Base-by-base conservation (phyloP, 257 asterid species). In the Cordia subcordata region DNA sequence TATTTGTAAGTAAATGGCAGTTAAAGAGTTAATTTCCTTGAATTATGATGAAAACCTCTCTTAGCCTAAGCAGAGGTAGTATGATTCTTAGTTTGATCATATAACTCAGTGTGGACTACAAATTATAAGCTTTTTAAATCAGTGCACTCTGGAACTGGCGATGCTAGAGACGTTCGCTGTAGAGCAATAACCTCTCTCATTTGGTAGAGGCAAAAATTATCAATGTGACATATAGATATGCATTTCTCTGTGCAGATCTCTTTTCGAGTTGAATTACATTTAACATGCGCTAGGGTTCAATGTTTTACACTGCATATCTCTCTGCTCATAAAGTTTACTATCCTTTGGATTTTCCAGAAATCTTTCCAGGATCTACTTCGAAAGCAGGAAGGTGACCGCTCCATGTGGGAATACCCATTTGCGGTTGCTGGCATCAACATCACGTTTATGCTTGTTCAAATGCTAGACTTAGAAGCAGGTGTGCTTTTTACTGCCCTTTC, bases 381-480 rank as follows among this genome's bases (percentile, higher is more conserved):
- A 67, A 93, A 93, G 85, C 85, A 80, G 77, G 97, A 93, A 75
- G 99, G 99, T 69, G 87, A 93, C 49, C 73, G 99, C 42, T 95
- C 96, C 55, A 35, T 83, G 74, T 93, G 99, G 99, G 99, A 93
- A 69, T 93, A 93, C 72, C 99, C 99, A 46, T 93, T 93, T 74
- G 99, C 99, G 72, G 97, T 93, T 59, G 99, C 97, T 65, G 99
- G 97, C 55, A 97, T 93, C 68, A 93, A 89, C 77, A 89, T 93
- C 81, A 86, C 97, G 38, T 93, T 88, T 78, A 93, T 93, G 99
- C 89, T 93, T 57, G 88, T 89, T 73, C 99, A 93, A 85, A 93
- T 93, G 95, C 97, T 93, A 69, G 99, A 93, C 75, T 85, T 88
- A 65, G 99, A 86, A 85, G 95, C 99, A 74, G 88, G 99, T 89